These are phyloP conservation scores for Schizosaccharomyces octosporus DNA, from an alignment of 805 yeast genomes.

Conservation along the genomic window DNA sequence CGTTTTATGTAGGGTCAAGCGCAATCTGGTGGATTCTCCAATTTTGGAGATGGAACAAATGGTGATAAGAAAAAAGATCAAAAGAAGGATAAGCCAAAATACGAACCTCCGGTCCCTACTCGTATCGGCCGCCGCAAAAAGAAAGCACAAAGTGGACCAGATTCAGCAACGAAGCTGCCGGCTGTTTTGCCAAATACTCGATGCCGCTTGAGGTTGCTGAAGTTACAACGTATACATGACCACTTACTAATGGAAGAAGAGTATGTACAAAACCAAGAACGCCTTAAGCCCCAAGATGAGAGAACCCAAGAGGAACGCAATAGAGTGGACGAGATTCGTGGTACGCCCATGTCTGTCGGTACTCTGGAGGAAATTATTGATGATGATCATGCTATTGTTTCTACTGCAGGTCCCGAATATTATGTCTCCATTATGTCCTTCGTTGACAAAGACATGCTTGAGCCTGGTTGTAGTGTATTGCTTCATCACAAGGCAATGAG, in stretches of 20 bases:
- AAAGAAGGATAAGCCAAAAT: constrained; percentile 57
- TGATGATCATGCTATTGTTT: constrained; percentile 95
- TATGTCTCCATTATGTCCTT: constrained; percentile 87
- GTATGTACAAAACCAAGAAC: constrained; percentile 83
- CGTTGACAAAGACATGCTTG: constrained; percentile 85
- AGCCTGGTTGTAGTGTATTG: constrained; percentile 90
- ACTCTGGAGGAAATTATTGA: constrained; percentile 91
- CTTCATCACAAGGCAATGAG: constrained; percentile 89
- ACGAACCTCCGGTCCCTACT: constrained; percentile 94
- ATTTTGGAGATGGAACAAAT: constrained; percentile 13
- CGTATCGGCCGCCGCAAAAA: constrained; percentile 70
- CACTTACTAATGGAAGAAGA: constrained; percentile 79
- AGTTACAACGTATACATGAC: constrained; percentile 90
- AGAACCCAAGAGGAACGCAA: constrained; percentile 89
- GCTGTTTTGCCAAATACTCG: constrained; percentile 76
- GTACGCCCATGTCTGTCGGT: constrained; percentile 88
- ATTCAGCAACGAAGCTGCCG: constrained; percentile 71
- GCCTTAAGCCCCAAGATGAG: constrained; percentile 85
- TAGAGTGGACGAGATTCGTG: constrained; percentile 84
- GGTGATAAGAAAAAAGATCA: constrained; percentile 9
- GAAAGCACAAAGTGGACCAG: constrained; percentile 47
- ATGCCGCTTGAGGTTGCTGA: constrained; percentile 69
- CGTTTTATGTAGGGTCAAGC: constrained; percentile 13
- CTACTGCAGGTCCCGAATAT: constrained; percentile 88
- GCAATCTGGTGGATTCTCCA: constrained; percentile 12